These are phyloP conservation scores for Brassica rapa DNA, from an alignment of 345 rosid genomes.

Conservation along the genomic window DNA sequence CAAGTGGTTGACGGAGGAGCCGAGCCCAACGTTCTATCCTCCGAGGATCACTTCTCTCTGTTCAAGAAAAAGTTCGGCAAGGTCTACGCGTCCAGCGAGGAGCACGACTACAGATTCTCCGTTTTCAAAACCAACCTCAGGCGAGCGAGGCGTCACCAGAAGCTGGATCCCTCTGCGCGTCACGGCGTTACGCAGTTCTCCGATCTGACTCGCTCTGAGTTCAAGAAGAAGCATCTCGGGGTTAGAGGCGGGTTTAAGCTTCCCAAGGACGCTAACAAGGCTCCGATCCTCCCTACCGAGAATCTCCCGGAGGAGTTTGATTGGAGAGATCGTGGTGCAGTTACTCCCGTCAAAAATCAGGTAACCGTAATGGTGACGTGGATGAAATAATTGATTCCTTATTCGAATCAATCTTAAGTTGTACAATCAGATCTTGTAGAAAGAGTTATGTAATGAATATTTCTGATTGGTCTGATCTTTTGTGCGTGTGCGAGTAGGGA, in stretches of 20 bases:
- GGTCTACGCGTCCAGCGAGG: slow-evolving; percentile 59
- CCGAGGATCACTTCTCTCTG: slow-evolving; percentile 66
- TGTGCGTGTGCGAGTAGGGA: slow-evolving; percentile 49
- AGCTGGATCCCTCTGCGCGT: slow-evolving; percentile 73
- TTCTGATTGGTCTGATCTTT: neutral
- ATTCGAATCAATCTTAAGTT: too few relatives aligned
- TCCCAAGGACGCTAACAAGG: slow-evolving; percentile 77
- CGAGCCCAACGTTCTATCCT: slow-evolving; percentile 44
- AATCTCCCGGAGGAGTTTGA: slow-evolving; percentile 82
- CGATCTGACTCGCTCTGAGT: slow-evolving; percentile 81
- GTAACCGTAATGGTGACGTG: slow-evolving; percentile 19
- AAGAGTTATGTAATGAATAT: too few relatives aligned
- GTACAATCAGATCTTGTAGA: too few relatives aligned
- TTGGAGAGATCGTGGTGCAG: slow-evolving; percentile 96
- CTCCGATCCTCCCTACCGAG: slow-evolving; percentile 84
- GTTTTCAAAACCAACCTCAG: slow-evolving; percentile 63
- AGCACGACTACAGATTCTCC: slow-evolving; percentile 69
- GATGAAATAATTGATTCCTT: too few relatives aligned
- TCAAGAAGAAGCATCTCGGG: slow-evolving; percentile 57
- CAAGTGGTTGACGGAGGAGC: slow-evolving; percentile 56
- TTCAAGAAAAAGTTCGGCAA: slow-evolving; percentile 72
- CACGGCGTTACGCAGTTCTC: slow-evolving; percentile 96
- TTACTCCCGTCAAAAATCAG: slow-evolving; percentile 79
- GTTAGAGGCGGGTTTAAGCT: slow-evolving; percentile 51
- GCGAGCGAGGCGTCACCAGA: slow-evolving; percentile 77